Base-by-base conservation (phyloP, 305 asterid genomes). In the Solanum hybrid region DNA sequence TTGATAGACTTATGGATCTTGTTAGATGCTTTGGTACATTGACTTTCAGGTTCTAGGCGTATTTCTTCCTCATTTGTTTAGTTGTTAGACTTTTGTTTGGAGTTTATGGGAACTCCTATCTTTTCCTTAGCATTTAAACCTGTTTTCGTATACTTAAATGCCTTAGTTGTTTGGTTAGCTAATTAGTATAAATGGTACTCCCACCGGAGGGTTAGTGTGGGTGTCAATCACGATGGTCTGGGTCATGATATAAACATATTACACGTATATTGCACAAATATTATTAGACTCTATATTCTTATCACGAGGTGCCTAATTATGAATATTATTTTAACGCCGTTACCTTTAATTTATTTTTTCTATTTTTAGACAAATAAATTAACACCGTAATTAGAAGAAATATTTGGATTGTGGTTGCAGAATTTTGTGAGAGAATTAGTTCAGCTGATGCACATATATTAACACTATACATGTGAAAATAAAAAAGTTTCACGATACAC, bases 311-410 rank as follows among this genome's bases (percentile, higher is more conserved):
- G 27, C 82, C 41, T 77, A 32, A 78, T 78, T 33, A 78, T 33
- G 83, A 78, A 78, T 33, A 78, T 78, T 78, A 17, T 11, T 17
- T 78, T 78, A 78, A 33, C 41, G 9, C 4, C 20, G 3, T 34
- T 11, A 5, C 17, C 14, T 10, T n/a, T 41, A 12, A 41, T 41
- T 13, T 41, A 2, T 41, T 13, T 41, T 41, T 41, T 41, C 61
- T 41, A 41, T 41, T 41, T 41, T 41, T 41, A 41, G 7, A 41
- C 83, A 33, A 78, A 33, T 78, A 33, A 32, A 72, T 75, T 26
- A 34, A 79, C 84, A 34, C 5, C 45, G 31, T 34, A 34, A 70
- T 70, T 70, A 79, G 27, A 34, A 85, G 90, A 91, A 91, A 87
- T 83, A 75, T 26, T 57, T 57, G 26, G 72, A 20, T 57, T 57